Evolutionary conservation across 306 rosid genomes (phyloP).

Genomic region (Astragalus membranaceus): DNA sequence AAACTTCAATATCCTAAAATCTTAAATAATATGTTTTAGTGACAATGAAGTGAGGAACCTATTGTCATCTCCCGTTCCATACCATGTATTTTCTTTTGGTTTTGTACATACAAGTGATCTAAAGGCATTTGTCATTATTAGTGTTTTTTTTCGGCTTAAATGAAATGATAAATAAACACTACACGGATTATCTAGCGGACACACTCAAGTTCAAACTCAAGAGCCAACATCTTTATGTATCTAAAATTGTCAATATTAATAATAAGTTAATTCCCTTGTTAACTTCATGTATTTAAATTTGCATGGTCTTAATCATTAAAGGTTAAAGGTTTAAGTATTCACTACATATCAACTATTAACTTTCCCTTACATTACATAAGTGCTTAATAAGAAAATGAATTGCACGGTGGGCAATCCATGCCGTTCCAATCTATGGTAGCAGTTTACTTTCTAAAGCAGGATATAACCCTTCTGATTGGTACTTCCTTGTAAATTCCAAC

Average conservation of each 20-base stretch:
- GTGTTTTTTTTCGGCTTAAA: too few species aligned
- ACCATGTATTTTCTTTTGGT: background rate
- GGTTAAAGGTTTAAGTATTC: background rate
- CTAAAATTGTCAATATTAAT: too few species aligned
- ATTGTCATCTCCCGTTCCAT: constrained; percentile 7
- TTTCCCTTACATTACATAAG: background rate
- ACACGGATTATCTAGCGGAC: too few species aligned
- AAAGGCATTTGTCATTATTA: background rate
- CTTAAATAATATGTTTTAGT: background rate
- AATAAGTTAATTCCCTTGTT: background rate
- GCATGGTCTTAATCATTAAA: background rate
- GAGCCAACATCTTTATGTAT: too few species aligned
- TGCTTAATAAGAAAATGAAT: background rate
- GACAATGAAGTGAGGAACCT: background rate
- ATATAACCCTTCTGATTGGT: background rate
- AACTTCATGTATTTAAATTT: background rate
- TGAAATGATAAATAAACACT: too few species aligned
- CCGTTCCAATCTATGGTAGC: background rate
- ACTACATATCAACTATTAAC: background rate
- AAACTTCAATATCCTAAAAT: background rate
- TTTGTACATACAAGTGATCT: background rate
- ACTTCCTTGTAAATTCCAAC: constrained; percentile 2
- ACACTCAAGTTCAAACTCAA: too few species aligned
- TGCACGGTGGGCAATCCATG: constrained; percentile 13
- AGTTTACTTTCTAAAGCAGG: background rate